phyloP scores from a whole-genome alignment of 352 stramenopile species.

The Phytophthora pistaciae region DNA sequence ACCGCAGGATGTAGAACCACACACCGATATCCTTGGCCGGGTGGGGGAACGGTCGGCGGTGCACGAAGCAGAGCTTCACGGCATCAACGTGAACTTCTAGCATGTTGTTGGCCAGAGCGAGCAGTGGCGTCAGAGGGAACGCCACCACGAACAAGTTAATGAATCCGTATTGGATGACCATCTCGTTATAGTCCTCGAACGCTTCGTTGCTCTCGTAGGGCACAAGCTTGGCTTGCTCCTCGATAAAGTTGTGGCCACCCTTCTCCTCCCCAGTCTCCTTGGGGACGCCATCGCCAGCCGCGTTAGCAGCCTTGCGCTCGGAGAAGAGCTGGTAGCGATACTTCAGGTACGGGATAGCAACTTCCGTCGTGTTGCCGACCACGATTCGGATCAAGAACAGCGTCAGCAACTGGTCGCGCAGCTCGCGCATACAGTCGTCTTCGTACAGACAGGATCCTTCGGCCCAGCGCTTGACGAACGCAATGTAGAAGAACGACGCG shows the following conservation, averaged over 20 bases:
- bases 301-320: constrained; percentile 40
- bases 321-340: constrained; percentile 73
- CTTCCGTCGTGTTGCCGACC: constrained; percentile 92
- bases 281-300: not conserved
- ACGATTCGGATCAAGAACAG: constrained; percentile 95
- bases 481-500: constrained; percentile 97
- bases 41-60: constrained; percentile 82
- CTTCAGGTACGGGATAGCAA: constrained; percentile 88
- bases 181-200: constrained; percentile 92
- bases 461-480: constrained; percentile 64
- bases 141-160: constrained; percentile 95
- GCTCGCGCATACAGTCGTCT: constrained; percentile 86
- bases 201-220: constrained; percentile 85
- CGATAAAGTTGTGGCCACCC: constrained; percentile 78
- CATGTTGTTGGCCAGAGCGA: constrained; percentile 93
- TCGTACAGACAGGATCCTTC: constrained; percentile 86
- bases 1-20: constrained; percentile 90
- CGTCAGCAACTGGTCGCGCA: constrained; percentile 92
- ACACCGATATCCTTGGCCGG: constrained; percentile 92
- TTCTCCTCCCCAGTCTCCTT: constrained; percentile 35
- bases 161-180: constrained; percentile 96
- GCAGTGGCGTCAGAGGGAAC: constrained; percentile 93
- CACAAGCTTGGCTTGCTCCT: constrained; percentile 84
- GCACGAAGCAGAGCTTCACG: constrained; percentile 83
- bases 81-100: constrained; percentile 92